Evolutionary conservation across 2,329 filamentous ascomycete species (phyloP).

Genomic region (Metarhizium humberi): DNA sequence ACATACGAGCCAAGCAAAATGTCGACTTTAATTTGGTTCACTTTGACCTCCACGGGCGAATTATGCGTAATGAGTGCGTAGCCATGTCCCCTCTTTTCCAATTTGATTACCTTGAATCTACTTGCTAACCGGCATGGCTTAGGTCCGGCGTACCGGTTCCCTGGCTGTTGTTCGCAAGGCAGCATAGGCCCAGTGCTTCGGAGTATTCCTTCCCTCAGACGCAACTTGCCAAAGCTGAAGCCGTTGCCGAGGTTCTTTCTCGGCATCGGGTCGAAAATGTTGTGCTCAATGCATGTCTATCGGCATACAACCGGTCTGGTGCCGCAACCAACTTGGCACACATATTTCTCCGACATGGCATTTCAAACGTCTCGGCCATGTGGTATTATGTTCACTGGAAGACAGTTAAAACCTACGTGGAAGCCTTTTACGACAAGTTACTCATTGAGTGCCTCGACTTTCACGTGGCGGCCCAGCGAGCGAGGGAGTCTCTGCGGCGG

Average conservation of each 20-base stretch:
- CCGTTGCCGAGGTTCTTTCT: conserved; percentile 14
- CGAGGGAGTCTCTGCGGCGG: conserved; percentile 15
- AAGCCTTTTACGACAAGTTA: conserved; percentile 17
- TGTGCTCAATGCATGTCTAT: conserved; percentile 19
- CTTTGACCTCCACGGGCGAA: conserved; percentile 19
- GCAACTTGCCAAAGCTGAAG: conserved; percentile 13
- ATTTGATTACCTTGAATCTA: neutral
- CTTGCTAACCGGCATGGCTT: neutral
- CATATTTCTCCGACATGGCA: conserved; percentile 17
- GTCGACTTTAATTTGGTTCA: conserved; percentile 18
- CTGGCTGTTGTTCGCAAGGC: conserved; percentile 17
- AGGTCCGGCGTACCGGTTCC: conserved; percentile 14
- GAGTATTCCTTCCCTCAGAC: conserved; percentile 14
- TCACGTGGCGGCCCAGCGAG: conserved; percentile 18
- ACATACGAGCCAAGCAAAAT: conserved; percentile 11
- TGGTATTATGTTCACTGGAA: conserved; percentile 21
- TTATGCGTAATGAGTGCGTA: conserved; percentile 16
- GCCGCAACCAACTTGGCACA: conserved; percentile 17
- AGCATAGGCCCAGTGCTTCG: conserved; percentile 7
- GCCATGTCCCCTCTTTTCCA: neutral
- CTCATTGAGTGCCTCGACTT: conserved; percentile 17
- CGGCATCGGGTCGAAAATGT: conserved; percentile 17
- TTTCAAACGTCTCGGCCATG: conserved; percentile 19
- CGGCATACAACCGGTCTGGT: conserved; percentile 17
- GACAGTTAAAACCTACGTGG: conserved; percentile 18